Percentiles rank a stretch among this genome's conserved stretches.
Evolutionary conservation across 176 grass and related monocot genomes (phyloP).

Genomic region (Oryza australiensis): DNA sequence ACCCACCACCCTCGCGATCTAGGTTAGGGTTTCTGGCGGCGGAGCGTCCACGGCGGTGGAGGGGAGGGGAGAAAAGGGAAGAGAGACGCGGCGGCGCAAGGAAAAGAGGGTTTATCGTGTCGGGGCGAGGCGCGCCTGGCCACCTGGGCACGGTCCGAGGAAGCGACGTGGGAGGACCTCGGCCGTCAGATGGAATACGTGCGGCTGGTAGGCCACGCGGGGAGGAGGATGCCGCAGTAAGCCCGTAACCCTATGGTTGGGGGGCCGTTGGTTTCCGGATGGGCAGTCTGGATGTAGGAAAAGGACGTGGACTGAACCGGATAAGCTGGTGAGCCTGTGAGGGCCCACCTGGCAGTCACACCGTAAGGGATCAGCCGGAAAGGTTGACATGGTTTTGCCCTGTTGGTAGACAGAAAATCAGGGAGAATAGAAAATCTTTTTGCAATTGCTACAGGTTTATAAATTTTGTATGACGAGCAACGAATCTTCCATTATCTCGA

Average conservation of each 20-base stretch:
- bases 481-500: too few species aligned
- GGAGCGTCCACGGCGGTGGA: constrained; percentile 11
- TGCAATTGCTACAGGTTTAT: too few species aligned
- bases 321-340: background rate
- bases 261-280: background rate
- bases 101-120: constrained; percentile 46
- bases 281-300: too few species aligned
- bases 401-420: too few species aligned
- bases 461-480: too few species aligned
- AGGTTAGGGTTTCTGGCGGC: constrained; percentile 55
- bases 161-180: background rate
- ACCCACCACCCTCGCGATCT: constrained; percentile 15
- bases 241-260: constrained; percentile 25
- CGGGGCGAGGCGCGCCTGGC: background rate
- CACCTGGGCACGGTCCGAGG: constrained; percentile 17
- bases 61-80: background rate
- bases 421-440: too few species aligned
- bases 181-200: background rate
- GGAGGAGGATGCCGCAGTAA: background rate
- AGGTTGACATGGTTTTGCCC: background rate
- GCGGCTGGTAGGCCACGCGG: background rate
- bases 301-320: background rate
- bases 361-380: background rate
- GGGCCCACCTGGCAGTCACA: background rate
- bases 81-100: constrained; percentile 17